Base-by-base conservation (phyloP, 2,329 filamentous ascomycete genomes). In the Ascomycota sp. region DNA sequence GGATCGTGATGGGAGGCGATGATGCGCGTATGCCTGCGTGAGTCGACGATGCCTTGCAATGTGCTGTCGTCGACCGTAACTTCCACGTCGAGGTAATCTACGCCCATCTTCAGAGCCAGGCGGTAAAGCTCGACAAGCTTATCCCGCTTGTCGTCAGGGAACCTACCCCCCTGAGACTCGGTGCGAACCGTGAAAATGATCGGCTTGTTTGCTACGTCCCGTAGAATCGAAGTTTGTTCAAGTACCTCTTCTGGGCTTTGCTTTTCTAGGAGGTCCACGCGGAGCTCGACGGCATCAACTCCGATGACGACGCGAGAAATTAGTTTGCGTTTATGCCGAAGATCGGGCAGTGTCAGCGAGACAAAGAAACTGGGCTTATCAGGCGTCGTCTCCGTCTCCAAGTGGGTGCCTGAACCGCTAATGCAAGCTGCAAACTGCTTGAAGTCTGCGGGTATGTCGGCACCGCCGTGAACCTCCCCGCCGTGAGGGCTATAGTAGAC, bases 1-100 rank as follows among this genome's bases (percentile, higher is more conserved):
- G 83, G 80, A 47, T 98, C 89, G 48, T 98, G 89, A 48, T 98
- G 86, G 1, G 89, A 98, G 7, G 86, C 83, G 42, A 98, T 92
- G 45, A 98, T 79, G 36, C 73, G 76, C 1, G 81, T 82, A 38
- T 67, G 63, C 3, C 75, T 74, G 48, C 80, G 77, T 5, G 52
- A 51, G 32, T 75, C 68, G 0, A 68, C 63, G 4, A 93, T 63
- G 10, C 66, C 58, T 27, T 75, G 66, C 20, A 94, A 63, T 22
- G 91, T 59, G n/a, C 72, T 58, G 30, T 81, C 71, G 0, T 83
- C 76, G 50, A 85, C 76, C 1, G 80, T 78, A 53, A 95, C 78
- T 50, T 98, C 89, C 7, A 95, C 58, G 48, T 98, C 89, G 17
- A 98, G 64, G 46, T 91, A 98, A 47, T 98, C 89, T 26, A 85